Base-by-base conservation (phyloP, 2,329 filamentous ascomycete species). In the Meredithiella fracta region DNA sequence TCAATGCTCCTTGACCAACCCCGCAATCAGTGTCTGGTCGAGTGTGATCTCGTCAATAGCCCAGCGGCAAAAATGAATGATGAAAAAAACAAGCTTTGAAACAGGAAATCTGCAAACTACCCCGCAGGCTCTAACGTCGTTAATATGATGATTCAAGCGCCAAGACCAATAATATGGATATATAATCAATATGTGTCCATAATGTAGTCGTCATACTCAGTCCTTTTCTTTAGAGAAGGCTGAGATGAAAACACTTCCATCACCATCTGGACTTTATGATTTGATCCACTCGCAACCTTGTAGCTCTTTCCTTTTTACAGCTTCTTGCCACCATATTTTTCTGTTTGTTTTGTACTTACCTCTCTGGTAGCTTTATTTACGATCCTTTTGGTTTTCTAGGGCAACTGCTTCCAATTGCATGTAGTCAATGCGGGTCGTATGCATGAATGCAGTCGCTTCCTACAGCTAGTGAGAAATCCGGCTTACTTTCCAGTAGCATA, bases 41-140 rank as follows among this genome's bases (percentile, higher is more conserved):
- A 34, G 29, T 34, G 29, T 34, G 29, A 34, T 5, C 29, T 34
- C 11, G 29, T 34, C 29, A 11, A 34, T 34, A 11, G 29, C 47
- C 20, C n/a, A 42, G 11, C 14, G 34, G 22, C 22, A 56, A 23
- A 42, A 20, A 37, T 9, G 31, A 31, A n/a, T 38, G 38, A 17
- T 29, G 40, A 50, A 42, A 17, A 40, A 52, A 9, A 31, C 8
- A 14, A n/a, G 31, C 40, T 34, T 51, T 44, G 11, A 52, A 50
- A 47, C 40, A 34, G 47, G 26, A 37, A 11, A 34, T 34, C 14
- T 34, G 14, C 17, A 44, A 25, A 51, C n/a, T 38, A 52, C 50
- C 50, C 50, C 50, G 50, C 50, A 29, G 23, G 38, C 25, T 37
- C 50, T 52, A 44, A 44, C 40, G 40, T 44, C 40, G 40, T 44